Base-by-base conservation (phyloP, 345 rosid species). In the Syzygium aqueum region DNA sequence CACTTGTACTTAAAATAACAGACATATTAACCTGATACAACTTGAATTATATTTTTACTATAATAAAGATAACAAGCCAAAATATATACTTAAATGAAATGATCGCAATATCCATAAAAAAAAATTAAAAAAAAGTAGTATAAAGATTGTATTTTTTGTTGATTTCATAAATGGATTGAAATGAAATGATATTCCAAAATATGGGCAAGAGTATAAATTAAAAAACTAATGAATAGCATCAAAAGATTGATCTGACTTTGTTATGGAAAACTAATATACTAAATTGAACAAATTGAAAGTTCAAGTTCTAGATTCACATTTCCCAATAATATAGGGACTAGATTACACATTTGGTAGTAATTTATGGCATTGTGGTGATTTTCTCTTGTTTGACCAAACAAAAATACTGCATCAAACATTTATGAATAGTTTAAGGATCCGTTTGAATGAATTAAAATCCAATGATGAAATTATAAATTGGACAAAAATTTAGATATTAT, bases 341-440 rank as follows among this genome's bases (percentile, higher is more conserved):
- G 10, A 63, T 14, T 63, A 2, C 77, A 63, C 8, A 14, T 14
- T 63, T 5, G 8, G 3, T 6, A 63, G 4, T 63, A 63, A 61
- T 5, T 61, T 61, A 61, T 1, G 67, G 67, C n/a, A 30, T 61
- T 61, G 19, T n/a, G 15, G 17, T 61, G 67, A 61, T 8, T 61
- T 61, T 7, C 33, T n/a, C 33, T 61, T n/a, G 67, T 61, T 61
- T 13, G 67, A 61, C n/a, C 67, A 61, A 27, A 61, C 1, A 61
- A 63, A n/a, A 6, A 30, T 17, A 61, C 0, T 2, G 3, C 0
- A n/a, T 61, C 8, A 14, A 13, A n/a, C 16, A 61, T 61, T 61
- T 51, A 51, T 51, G 16, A 51, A 51, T 14, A 13, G 53, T 51
- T 51, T 16, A 14, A 51, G 17, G 15, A 6, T 8, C 15, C 4